Evolutionary conservation across 108 stramenopile genomes (phyloP), one percentile per base, ranked within the genome.

Genomic region (Parmales sp.): DNA sequence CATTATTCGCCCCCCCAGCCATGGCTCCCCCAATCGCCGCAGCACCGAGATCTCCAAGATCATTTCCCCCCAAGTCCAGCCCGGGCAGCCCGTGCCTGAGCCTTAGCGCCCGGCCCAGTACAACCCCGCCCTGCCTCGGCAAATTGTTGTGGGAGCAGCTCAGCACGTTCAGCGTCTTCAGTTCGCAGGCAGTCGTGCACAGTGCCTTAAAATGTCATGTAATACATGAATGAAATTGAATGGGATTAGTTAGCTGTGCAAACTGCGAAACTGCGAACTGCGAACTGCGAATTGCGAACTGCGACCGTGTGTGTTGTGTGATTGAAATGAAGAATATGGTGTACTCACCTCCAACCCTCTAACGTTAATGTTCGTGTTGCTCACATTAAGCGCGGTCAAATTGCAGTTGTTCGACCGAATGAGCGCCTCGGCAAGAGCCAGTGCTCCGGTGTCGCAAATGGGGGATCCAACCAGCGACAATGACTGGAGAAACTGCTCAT

Each of bases 41-140:
- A 34, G 31, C 54, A 5, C 54, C 54, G 54, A 34, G 54, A 34
- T 60, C 54, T 13, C 54, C 54, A 34, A 60, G 54, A 28, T 60
- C 36, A 20, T 60, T 60, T 13, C 36, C 54, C 31, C 31, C 13
- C 31, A 28, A 60, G 54, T 60, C 31, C 31, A 60, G 54, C 2
- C 54, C 54, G 16, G 54, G 54, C 3, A 60, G 54, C 6, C 54
- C 54, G 54, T 60, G 29, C 8, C 54, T 11, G 0, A 60, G 54
- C 54, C 29, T 34, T 34, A 60, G 13, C 8, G 54, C 54, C 4
- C 54, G 13, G 26, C 54, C 54, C 2, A 60, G 29, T 28, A 60
- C 31, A 5, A 60, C 54, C 0, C 54, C 54, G 26, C 31, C 54
- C 54, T 60, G 54, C 54, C 36, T 60, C 54, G 29, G 13, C 16